A percentile compares a stretch with the other conserved stretches of the same genome.
These are phyloP conservation scores for Neurospora sp. DNA, from an alignment of 495 filamentous ascomycete species.

Conservation along the genomic window DNA sequence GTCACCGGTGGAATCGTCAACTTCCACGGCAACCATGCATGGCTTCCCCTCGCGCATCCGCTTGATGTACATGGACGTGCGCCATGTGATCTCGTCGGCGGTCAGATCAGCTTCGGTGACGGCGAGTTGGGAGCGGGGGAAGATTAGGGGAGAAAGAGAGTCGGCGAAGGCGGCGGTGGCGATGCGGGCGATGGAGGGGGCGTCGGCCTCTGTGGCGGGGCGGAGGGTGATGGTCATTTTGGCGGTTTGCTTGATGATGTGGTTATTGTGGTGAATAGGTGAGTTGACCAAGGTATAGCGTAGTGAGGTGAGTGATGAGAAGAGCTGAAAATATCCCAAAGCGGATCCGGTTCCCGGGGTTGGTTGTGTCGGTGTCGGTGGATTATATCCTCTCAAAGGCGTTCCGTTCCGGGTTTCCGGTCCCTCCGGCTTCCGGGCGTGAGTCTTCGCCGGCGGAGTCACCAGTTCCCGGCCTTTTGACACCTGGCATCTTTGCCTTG, in stretches of 20 bases:
- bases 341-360: neutral
- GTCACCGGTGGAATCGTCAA: neutral
- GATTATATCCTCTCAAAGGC: neutral
- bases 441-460: neutral
- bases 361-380: neutral
- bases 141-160: constrained; percentile 7
- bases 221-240: constrained; percentile 14
- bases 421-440: neutral
- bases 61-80: constrained; percentile 1
- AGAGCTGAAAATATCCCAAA: neutral
- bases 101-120: neutral
- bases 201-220: constrained; percentile 9
- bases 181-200: constrained; percentile 6
- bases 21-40: constrained; percentile 14
- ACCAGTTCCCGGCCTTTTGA: no score
- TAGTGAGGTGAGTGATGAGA: neutral
- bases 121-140: constrained; percentile 8
- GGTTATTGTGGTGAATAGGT: neutral
- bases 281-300: neutral
- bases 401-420: neutral
- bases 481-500: neutral
- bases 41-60: constrained; percentile 11
- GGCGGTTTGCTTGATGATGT: neutral
- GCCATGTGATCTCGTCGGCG: constrained; percentile 12
- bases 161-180: constrained; percentile 8